Base-by-base conservation (phyloP, 1,139 yeast genomes). In the Scheffersomyces titani region DNA sequence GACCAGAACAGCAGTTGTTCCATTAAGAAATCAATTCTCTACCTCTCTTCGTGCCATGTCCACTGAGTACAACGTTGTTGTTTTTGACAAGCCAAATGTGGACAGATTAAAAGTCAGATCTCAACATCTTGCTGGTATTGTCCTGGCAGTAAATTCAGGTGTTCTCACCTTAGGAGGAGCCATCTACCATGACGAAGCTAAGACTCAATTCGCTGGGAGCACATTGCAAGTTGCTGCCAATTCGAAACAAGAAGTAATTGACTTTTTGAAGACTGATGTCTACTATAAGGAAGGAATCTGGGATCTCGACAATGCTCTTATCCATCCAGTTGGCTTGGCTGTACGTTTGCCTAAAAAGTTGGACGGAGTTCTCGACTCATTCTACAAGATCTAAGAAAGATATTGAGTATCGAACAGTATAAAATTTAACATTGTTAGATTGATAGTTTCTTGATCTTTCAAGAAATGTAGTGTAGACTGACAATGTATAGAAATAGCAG, bases 121-220 rank as follows among this genome's bases (percentile, higher is more conserved):
- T 5, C 75, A 75, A 54, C 96, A 90, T 69, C 70, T 90, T 44
- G 82, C 81, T 19, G 82, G 72, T 2, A 82, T 88, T 56, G 85
- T 87, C 11, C 74, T 76, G 4, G 63, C 73, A 13, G 83, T 87
- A 54, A 79, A 78, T 47, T 68, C 76, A 16, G 91, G 92, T 1
- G 75, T 81, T 40, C 77, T 90, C 56, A 83, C 84, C 47, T 78
- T 86, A 56, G 94, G 86, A 3, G 93, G 92, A 54, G 89, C 90
- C 19, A 76, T 87, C 56, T 87, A 73, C 72, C 78, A 75, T 30
- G 85, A 82, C 60, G 80, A 71, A 44, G 71, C 74, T 51, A 77
- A 72, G 67, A 80, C 89, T 50, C 76, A 83, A 60, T 87, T 90
- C 70, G 90, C 88, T 6, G 97, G 97, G 3, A 87, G 93, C 53